These are phyloP conservation scores for Lachnellula hyalina DNA, from an alignment of 2,329 filamentous ascomycete species.

Conservation along the genomic window DNA sequence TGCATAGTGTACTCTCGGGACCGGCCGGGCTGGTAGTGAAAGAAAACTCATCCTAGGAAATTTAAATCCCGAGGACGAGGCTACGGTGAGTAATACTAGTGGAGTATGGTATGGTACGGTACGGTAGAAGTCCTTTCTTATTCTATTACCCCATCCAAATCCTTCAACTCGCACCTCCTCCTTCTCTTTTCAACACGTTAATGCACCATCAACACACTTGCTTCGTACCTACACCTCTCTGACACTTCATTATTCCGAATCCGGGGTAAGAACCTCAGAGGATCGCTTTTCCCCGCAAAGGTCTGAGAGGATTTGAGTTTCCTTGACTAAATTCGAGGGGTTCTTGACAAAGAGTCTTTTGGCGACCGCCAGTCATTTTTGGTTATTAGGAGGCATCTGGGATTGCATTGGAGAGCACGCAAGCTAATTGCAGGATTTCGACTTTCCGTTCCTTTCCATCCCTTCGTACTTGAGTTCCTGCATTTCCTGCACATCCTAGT, in stretches of 20 bases:
- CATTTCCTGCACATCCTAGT: too few relatives aligned
- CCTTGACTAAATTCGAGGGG: constrained; percentile 11
- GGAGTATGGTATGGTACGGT: background rate
- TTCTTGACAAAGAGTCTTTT: constrained; percentile 13
- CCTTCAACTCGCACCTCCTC: background rate
- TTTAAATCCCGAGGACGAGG: too few relatives aligned
- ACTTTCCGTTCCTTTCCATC: too few relatives aligned
- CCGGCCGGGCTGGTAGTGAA: background rate
- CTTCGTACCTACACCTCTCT: too few relatives aligned
- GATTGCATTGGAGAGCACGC: too few relatives aligned
- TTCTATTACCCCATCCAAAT: background rate
- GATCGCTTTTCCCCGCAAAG: constrained; percentile 7
- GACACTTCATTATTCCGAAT: background rate
- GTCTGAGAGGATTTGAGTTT: constrained; percentile 3
- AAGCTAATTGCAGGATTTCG: too few relatives aligned
- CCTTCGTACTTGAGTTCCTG: too few relatives aligned
- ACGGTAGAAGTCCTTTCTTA: background rate
- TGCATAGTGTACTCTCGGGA: background rate
- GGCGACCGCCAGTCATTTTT: background rate
- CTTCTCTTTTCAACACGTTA: background rate
- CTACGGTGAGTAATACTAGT: background rate
- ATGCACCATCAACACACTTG: too few relatives aligned
- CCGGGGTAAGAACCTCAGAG: background rate
- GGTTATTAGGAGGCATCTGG: background rate
- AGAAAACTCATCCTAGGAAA: background rate